These are phyloP conservation scores for Linnemannia hyalina DNA, from an alignment of 192 early-diverging fungal species.

Conservation along the genomic window DNA sequence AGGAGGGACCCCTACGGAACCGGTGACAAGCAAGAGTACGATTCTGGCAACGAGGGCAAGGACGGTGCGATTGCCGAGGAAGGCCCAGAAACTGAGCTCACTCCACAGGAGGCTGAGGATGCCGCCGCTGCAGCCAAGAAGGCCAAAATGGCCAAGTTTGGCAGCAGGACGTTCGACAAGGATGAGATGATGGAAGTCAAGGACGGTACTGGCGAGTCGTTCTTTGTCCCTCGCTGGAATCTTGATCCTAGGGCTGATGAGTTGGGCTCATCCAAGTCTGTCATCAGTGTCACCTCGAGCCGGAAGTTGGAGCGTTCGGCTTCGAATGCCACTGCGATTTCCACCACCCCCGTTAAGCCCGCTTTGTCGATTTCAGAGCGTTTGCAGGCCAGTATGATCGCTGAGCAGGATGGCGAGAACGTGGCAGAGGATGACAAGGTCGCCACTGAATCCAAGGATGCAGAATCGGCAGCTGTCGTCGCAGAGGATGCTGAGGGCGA, in stretches of 20 bases:
- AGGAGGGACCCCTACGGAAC: constrained; percentile 14
- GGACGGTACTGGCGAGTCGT: constrained; percentile 50
- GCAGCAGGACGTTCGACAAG: constrained; percentile 54
- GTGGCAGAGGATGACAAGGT: not conserved
- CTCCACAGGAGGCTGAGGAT: constrained; percentile 3
- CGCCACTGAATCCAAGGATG: not conserved
- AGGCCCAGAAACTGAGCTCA: not conserved
- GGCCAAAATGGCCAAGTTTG: constrained; percentile 39
- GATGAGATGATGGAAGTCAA: constrained; percentile 57
- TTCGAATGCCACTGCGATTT: constrained; percentile 26
- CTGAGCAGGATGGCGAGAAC: constrained; percentile 15
- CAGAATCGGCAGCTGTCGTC: not conserved
- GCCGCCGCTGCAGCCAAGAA: constrained; percentile 26
- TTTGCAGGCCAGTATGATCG: constrained; percentile 20
- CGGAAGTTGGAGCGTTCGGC: constrained; percentile 39
- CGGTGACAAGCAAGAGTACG: constrained; percentile 45
- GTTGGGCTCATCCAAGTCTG: constrained; percentile 45
- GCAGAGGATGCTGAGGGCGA: not conserved
- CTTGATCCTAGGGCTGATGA: constrained; percentile 49
- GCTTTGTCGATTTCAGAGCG: constrained; percentile 35
- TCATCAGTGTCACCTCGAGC: constrained; percentile 49
- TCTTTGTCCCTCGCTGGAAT: constrained; percentile 56
- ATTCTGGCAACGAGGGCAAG: constrained; percentile 24
- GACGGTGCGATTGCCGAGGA: not conserved
- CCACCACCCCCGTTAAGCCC: constrained; percentile 17